phyloP scores from a whole-genome alignment of 2,329 filamentous ascomycete species.

The Drechslerella coelobrocha region DNA sequence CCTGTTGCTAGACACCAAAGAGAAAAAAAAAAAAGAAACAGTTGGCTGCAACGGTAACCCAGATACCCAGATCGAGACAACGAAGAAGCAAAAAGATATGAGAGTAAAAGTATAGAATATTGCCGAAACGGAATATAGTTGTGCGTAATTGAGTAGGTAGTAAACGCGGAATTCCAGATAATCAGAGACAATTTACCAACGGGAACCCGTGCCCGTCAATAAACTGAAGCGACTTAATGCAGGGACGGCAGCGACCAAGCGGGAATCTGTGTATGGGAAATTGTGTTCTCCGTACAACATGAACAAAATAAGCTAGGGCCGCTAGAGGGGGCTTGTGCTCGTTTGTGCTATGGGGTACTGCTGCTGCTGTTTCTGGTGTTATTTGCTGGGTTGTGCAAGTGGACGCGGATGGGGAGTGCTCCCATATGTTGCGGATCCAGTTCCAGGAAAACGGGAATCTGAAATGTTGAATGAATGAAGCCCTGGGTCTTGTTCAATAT shows the following conservation, averaged over 20 bases:
- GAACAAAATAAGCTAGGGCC: constrained; percentile 40
- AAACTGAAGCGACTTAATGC: constrained; percentile 28
- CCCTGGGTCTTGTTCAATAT: neutral
- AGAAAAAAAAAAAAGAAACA: constrained; percentile 1
- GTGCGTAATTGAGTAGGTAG: constrained; percentile 29
- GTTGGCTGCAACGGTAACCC: constrained; percentile 11
- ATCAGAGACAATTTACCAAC: constrained; percentile 18
- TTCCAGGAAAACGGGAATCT: constrained; percentile 48
- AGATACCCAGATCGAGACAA: too few species aligned
- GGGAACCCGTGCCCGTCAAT: constrained; percentile 34
- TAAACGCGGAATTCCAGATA: constrained; percentile 18
- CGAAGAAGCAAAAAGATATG: constrained; percentile 5
- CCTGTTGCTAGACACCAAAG: constrained; percentile 18
- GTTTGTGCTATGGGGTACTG: constrained; percentile 32
- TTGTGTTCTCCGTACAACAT: constrained; percentile 46
- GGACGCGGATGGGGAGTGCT: constrained; percentile 38
- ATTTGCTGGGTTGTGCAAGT: constrained; percentile 36
- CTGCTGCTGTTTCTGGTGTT: constrained; percentile 34
- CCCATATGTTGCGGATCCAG: constrained; percentile 47
- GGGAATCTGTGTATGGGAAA: constrained; percentile 36
- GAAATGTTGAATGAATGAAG: constrained; percentile 6
- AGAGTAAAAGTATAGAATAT: constrained; percentile 28
- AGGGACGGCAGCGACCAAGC: constrained; percentile 37
- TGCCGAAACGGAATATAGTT: constrained; percentile 12
- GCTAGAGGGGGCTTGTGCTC: constrained; percentile 33